Base-by-base conservation (phyloP, 495 filamentous ascomycete genomes). In the Penicillium diatomitis region DNA sequence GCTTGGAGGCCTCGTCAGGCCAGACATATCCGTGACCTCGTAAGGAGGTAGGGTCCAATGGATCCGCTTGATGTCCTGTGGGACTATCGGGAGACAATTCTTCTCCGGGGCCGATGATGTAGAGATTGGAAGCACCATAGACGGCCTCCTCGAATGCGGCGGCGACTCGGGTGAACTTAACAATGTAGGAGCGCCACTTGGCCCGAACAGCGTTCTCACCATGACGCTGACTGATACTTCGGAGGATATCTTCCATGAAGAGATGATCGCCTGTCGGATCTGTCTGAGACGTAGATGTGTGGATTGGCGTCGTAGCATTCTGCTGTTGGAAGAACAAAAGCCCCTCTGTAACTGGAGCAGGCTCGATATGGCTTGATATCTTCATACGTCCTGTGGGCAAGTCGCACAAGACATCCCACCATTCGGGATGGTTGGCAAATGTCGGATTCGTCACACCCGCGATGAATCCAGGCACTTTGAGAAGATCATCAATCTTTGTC, bases 371-470 rank as follows among this genome's bases (percentile, higher is more conserved):
- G 59, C 71, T 83, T 57, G 85, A 94, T 59, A 99, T 96, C 65
- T 91, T 94, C 72, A 99, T 94, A 10, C 88, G 80, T 31, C 92
- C 92, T 2, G 83, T 90, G 3, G 88, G 85, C 31, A 99, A 73
- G 62, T 99, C 92, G 63, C 92, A 99, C 10, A 99, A 76, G 6
- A 99, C 65, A 66, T 99, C 92, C 92, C 92, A 99, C 92, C 92
- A 99, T 58, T 95, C 90, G 0, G 85, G 86, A 57, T 96, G 91
- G 56, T 90, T 81, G 51, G 90, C 88, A 64, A 99, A 97, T 0
- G 86, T 88, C 6, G 90, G 92, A 66, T 99, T 99, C 3, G 92
- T 99, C 11, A 99, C 92, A 49, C 92, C 92, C 12, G 92, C 92
- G 58, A 99, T 94, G 63, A 99, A 99, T 6, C 92, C 92, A 12